Percentiles rank a stretch among this genome's conserved stretches.
These are phyloP conservation scores for Ceratocystis diversiconidia DNA, from an alignment of 2,329 filamentous ascomycete species.

Conservation along the genomic window DNA sequence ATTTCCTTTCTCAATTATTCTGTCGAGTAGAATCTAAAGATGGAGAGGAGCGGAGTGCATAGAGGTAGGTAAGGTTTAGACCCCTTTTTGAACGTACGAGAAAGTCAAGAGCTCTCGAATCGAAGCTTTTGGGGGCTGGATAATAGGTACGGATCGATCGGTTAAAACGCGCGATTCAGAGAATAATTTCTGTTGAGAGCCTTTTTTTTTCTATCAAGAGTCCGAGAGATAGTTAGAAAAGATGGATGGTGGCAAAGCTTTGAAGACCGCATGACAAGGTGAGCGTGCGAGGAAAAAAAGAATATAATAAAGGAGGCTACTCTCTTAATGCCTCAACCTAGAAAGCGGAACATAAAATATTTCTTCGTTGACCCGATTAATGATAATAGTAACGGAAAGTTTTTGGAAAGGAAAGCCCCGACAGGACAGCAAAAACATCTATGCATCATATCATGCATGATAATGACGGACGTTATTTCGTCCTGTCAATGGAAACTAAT, in stretches of 20 bases:
- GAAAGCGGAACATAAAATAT: not conserved
- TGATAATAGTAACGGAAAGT: not conserved
- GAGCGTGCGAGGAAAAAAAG: not conserved
- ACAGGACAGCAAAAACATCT: not conserved
- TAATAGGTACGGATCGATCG: not conserved
- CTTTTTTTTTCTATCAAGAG: not conserved
- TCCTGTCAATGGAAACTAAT: not conserved
- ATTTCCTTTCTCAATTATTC: not conserved
- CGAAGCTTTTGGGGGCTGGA: not conserved
- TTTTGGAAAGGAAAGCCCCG: not conserved
- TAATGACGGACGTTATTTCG: not conserved
- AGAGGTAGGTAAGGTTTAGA: not conserved
- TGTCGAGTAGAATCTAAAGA: not conserved
- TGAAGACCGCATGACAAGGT: not conserved
- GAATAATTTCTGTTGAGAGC: not conserved
- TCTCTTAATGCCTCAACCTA: not conserved
- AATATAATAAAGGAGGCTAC: not conserved
- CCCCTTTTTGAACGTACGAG: not conserved
- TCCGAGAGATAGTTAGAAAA: not conserved
- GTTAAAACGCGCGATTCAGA: not conserved
- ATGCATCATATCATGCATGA: not conserved
- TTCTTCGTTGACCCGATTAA: too few species aligned
- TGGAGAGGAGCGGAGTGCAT: not conserved
- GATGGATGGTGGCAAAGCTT: not conserved
- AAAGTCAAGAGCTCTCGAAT: not conserved